Conservation (phyloP, 2,329 filamentous ascomycete species). For the Exophiala sp. region DNA sequence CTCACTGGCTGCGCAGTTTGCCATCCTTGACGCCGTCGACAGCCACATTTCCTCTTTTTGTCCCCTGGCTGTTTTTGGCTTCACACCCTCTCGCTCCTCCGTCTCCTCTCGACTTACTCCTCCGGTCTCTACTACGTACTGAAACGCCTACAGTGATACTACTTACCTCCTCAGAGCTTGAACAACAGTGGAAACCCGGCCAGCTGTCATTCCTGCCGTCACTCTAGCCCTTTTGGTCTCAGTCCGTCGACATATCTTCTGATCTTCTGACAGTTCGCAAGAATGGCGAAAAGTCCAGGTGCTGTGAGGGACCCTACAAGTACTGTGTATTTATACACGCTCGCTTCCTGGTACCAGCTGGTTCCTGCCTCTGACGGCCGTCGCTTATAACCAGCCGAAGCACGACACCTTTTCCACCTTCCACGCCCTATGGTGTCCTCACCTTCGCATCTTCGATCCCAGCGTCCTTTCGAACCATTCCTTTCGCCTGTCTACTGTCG, state of each 20-base stretch:
- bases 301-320: too few species aligned
- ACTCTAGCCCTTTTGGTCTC: not conserved
- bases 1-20: constrained; percentile 6
- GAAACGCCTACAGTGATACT: constrained; percentile 1
- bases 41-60: constrained; percentile 18
- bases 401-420: constrained; percentile 2
- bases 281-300: too few species aligned
- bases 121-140: constrained; percentile 2
- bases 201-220: constrained; percentile 13
- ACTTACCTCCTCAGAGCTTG: too few species aligned
- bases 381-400: constrained; percentile 1
- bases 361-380: not conserved
- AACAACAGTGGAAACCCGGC: constrained; percentile 2
- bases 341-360: not conserved
- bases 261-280: not conserved
- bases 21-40: constrained; percentile 5
- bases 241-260: not conserved
- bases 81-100: not conserved
- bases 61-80: constrained; percentile 10
- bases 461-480: constrained; percentile 4
- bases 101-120: not conserved
- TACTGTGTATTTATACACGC: not conserved
- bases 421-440: not conserved
- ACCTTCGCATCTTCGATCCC: not conserved
- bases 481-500: too few species aligned